phyloP scores from a whole-genome alignment of 2,329 filamentous ascomycete species.

The Dactylellina haptotyla region DNA sequence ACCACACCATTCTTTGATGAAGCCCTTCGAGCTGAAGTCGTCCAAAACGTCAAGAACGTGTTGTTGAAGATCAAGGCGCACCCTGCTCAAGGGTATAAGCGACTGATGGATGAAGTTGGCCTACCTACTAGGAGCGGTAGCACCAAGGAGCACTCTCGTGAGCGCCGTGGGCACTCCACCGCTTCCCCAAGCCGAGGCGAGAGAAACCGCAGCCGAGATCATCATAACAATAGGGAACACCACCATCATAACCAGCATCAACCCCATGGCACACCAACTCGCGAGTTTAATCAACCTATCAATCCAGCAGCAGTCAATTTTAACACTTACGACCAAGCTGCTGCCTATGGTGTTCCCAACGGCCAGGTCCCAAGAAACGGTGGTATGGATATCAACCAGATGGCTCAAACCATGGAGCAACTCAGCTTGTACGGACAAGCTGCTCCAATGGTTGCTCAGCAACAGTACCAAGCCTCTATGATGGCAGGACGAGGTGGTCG shows the following conservation, averaged over 20 bases:
- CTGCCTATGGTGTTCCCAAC: slow-evolving; percentile 50
- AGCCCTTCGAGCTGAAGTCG: slow-evolving; percentile 82
- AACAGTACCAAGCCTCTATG: slow-evolving; percentile 54
- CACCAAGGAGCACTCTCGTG: slow-evolving; percentile 55
- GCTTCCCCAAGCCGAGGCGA: slow-evolving; percentile 55
- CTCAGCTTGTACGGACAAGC: slow-evolving; percentile 53
- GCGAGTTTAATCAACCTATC: slow-evolving; percentile 50
- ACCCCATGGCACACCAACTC: slow-evolving; percentile 44
- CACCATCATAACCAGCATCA: slow-evolving; percentile 55
- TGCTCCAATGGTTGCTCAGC: slow-evolving; percentile 38
- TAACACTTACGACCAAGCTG: slow-evolving; percentile 54
- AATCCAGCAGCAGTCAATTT: slow-evolving; percentile 53
- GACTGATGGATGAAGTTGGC: slow-evolving; percentile 97
- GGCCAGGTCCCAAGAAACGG: slow-evolving; percentile 55
- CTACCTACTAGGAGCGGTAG: slow-evolving; percentile 73
- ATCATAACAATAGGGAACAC: slow-evolving; percentile 54
- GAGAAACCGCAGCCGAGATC: slow-evolving; percentile 55
- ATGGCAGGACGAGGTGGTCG: slow-evolving; percentile 42
- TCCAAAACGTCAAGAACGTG: slow-evolving; percentile 91
- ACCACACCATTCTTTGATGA: slow-evolving; percentile 98
- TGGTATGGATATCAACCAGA: slow-evolving; percentile 55
- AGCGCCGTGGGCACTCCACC: slow-evolving; percentile 54
- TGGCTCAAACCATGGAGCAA: slow-evolving; percentile 56
- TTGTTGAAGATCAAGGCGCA: slow-evolving; percentile 90
- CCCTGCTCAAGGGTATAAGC: slow-evolving; percentile 95